Evolutionary conservation across 805 yeast genomes (phyloP).

Genomic region (Candida montana): DNA sequence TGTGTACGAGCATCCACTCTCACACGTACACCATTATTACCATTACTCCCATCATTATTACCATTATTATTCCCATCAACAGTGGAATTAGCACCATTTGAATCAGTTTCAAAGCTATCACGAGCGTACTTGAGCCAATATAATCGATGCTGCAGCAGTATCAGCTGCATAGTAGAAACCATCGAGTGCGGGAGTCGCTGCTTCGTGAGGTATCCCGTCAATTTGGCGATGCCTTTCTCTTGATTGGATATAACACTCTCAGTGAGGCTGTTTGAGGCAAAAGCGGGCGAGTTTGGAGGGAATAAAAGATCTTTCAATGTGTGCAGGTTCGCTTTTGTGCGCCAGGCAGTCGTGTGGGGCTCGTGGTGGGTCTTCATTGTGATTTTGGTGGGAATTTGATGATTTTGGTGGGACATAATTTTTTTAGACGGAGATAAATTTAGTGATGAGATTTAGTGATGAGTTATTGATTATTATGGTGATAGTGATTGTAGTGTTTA

Average conservation of each 20-base stretch:
- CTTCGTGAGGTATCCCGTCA: constrained; percentile 15
- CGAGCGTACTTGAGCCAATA: not conserved
- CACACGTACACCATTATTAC: too few species aligned
- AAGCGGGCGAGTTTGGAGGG: not conserved
- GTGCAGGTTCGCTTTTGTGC: not conserved
- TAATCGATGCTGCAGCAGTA: not conserved
- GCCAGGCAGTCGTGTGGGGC: constrained; percentile 4
- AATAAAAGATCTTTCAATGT: constrained; percentile 5
- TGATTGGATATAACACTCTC: too few species aligned
- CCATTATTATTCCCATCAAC: not conserved
- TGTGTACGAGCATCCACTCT: too few species aligned
- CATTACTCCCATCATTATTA: too few species aligned
- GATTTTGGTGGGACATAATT: not conserved
- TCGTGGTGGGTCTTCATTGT: not conserved
- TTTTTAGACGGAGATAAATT: too few species aligned
- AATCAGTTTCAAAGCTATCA: too few species aligned
- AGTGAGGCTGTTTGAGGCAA: too few species aligned
- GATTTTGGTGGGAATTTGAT: too few species aligned
- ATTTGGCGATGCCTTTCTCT: constrained; percentile 10
- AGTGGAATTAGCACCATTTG: too few species aligned
- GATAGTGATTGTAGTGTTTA: too few species aligned
- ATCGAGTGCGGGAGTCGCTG: constrained; percentile 16
- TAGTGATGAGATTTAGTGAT: too few species aligned
- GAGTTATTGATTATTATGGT: too few species aligned
- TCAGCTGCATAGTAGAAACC: constrained; percentile 15